A percentile compares a stretch with the other conserved stretches of the same genome.
These are phyloP conservation scores for Avena insularis DNA, from an alignment of 176 grass and related monocot species.

Conservation along the genomic window DNA sequence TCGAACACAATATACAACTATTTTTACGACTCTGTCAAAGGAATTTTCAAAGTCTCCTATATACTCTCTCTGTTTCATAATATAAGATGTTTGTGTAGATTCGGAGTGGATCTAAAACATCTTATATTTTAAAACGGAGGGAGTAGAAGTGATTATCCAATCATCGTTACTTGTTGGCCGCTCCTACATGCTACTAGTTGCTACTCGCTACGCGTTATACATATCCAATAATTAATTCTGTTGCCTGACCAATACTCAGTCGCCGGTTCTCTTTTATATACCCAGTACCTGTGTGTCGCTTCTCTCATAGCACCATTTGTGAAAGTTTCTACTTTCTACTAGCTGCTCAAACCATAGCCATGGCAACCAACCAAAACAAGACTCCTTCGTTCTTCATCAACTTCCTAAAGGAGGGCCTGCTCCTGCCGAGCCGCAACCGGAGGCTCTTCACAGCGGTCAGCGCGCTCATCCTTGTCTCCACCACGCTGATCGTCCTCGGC, in stretches of 20 bases:
- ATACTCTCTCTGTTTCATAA: too few species aligned
- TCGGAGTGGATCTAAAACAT: too few species aligned
- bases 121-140: too few species aligned
- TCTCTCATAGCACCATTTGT: neutral
- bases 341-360: neutral
- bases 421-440: conserved; percentile 39
- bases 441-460: conserved; percentile 3
- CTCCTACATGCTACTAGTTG: neutral
- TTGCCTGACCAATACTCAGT: neutral
- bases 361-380: conserved; percentile 4
- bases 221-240: neutral
- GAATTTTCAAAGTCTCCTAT: too few species aligned
- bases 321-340: too few species aligned
- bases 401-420: conserved; percentile 38
- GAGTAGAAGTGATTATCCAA: too few species aligned
- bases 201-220: neutral
- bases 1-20: too few species aligned
- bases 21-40: too few species aligned
- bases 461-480: neutral
- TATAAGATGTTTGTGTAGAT: too few species aligned
- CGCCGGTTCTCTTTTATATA: neutral
- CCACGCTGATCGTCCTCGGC: neutral
- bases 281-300: neutral
- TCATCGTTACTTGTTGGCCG: neutral
- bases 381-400: conserved; percentile 23